Base-by-base conservation (phyloP, 345 rosid species). In the Acer campestre region DNA sequence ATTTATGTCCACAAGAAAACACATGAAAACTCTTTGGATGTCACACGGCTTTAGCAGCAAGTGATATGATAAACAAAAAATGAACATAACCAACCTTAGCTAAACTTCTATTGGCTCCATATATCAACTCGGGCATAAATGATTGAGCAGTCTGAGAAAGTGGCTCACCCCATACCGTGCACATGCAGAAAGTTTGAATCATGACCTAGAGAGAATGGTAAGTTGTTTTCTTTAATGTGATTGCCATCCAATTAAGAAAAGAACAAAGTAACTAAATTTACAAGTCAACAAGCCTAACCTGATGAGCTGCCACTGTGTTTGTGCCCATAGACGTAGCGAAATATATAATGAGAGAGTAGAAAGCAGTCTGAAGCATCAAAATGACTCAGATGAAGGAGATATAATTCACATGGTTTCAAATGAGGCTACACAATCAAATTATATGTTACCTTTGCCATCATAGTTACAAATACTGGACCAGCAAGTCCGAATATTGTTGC, bases 81-180 rank as follows among this genome's bases (percentile, higher is more conserved):
- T 58, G 58, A 62, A 16, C 49, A 61, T 67, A 61, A 72, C 82
- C 58, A 67, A 90, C 98, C 89, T 93, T 95, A 65, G 75, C 75
- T 82, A 90, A 82, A 83, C 82, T 90, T 73, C 89, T 86, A 31
- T 85, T 87, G 74, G 75, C 86, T 72, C 98, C 98, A 61, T 86
- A 87, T 75, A 95, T 80, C 80, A 92, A 80, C 89, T 88, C 98
- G 7, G 97, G 98, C 97, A 93, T 90, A 75, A 93, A 95, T 73
- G 98, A 90, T 77, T 95, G 97, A 69, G 98, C 95, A 62, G 98
- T 91, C 82, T 95, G 98, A 78, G 95, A 95, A 68, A 95, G 97
- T 68, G 98, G 97, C 85, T 89, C 94, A 12, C 98, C 94, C 83
- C 90, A 92, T 17, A 93, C 95, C 0, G 90, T 80, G 80, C 93